Evolutionary conservation across 2,329 filamentous ascomycete species (phyloP).

Genomic region (Sporothrix inflata): DNA sequence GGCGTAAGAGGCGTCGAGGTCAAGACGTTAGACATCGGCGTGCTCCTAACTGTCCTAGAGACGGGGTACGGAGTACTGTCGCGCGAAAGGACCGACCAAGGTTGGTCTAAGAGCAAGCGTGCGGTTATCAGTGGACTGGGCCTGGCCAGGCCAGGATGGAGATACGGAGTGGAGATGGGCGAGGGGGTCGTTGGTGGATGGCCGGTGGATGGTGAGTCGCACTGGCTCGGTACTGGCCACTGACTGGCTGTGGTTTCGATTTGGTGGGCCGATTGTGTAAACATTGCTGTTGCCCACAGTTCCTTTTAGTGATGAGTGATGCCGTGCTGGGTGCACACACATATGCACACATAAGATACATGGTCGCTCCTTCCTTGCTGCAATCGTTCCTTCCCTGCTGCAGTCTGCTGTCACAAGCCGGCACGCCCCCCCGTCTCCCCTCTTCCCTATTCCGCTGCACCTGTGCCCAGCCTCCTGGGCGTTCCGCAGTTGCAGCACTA

Average conservation of each 20-base stretch:
- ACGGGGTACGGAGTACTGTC: constrained; percentile 9
- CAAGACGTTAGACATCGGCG: background rate
- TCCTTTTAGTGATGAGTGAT: background rate
- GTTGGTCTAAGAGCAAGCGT: constrained; percentile 1
- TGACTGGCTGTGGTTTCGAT: background rate
- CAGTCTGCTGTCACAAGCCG: background rate
- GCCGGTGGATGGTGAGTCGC: background rate
- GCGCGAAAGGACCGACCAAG: background rate
- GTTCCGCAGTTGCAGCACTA: constrained; percentile 2
- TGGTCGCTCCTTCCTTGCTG: background rate
- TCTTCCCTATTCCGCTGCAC: background rate
- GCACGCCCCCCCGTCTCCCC: background rate
- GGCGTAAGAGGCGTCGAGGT: background rate
- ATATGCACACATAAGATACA: too few species aligned
- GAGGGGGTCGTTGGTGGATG: background rate
- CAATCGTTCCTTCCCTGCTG: background rate
- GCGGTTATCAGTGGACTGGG: constrained; percentile 21
- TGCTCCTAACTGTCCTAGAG: background rate
- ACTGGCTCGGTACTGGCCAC: background rate
- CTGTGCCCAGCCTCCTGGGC: constrained; percentile 3
- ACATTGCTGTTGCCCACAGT: background rate
- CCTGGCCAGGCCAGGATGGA: constrained; percentile 10
- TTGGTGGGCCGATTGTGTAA: constrained; percentile 18
- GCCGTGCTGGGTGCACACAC: background rate
- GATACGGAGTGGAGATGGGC: constrained; percentile 11